Evolutionary conservation across 208 protist species (phyloP).

Genomic region (Leishmania aethiopica): DNA sequence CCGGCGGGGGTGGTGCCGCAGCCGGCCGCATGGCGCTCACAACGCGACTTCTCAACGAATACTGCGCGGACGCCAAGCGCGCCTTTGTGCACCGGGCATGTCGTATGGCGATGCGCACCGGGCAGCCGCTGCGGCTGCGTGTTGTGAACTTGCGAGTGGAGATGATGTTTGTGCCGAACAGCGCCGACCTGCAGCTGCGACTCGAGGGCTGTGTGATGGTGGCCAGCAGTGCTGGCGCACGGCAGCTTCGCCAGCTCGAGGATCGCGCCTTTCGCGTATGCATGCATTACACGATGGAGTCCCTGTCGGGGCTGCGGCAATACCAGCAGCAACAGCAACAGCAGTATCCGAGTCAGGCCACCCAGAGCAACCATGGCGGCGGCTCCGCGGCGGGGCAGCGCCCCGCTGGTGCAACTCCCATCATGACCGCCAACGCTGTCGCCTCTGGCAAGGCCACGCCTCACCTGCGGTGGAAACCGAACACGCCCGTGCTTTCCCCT

Average conservation of each 20-base stretch:
- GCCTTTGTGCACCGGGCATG: conserved; percentile 74
- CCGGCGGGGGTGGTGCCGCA: not conserved
- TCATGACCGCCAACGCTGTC: conserved; percentile 1
- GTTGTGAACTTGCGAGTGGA: conserved; percentile 65
- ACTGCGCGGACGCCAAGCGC: conserved; percentile 79
- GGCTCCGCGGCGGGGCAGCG: conserved; percentile 2
- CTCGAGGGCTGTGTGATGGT: conserved; percentile 83
- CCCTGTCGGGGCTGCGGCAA: conserved; percentile 20
- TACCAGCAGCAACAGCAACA: conserved; percentile 30
- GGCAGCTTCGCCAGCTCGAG: conserved; percentile 46
- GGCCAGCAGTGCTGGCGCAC: conserved; percentile 32
- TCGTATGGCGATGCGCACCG: conserved; percentile 63
- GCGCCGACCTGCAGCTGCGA: conserved; percentile 71
- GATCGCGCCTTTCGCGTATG: conserved; percentile 75
- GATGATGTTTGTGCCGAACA: conserved; percentile 82
- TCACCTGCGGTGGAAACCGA: conserved; percentile 11
- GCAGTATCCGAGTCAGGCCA: conserved; percentile 8
- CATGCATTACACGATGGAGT: conserved; percentile 47
- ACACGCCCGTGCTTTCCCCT: conserved; percentile 24
- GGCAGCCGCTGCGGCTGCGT: conserved; percentile 40
- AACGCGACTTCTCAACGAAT: conserved; percentile 69
- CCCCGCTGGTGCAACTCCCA: conserved; percentile 10
- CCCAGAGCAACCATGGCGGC: conserved; percentile 23
- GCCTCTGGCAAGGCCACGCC: conserved; percentile 12
- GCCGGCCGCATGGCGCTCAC: conserved; percentile 38